A percentile compares a stretch with the other conserved stretches of the same genome.
Evolutionary conservation across 768 basidiomycete species (phyloP).

Genomic region (Ramaria sp.): DNA sequence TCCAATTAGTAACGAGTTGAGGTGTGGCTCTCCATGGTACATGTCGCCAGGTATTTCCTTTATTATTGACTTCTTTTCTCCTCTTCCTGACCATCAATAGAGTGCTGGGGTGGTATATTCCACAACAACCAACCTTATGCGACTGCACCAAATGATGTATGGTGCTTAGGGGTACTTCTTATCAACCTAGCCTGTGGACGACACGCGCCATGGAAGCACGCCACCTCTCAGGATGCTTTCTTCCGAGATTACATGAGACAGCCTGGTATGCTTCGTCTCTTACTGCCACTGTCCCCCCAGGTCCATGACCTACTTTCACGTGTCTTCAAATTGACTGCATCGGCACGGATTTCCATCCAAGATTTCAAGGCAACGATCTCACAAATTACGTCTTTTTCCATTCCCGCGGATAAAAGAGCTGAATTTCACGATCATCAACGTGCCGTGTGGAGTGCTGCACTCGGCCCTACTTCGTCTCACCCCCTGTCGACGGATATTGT

Average conservation of each 20-base stretch:
- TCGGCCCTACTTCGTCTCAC: neutral
- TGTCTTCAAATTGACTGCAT: slow-evolving; percentile 65
- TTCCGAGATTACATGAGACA: slow-evolving; percentile 85
- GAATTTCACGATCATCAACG: neutral
- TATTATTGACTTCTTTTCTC: slow-evolving; percentile 14
- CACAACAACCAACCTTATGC: slow-evolving; percentile 62
- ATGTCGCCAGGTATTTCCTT: slow-evolving; percentile 77
- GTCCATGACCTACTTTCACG: slow-evolving; percentile 65
- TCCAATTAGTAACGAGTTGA: slow-evolving; percentile 73
- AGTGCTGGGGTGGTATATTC: slow-evolving; percentile 76
- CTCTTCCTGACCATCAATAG: slow-evolving; percentile 27
- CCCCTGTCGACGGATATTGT: neutral
- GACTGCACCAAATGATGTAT: slow-evolving; percentile 84
- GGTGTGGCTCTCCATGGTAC: slow-evolving; percentile 96
- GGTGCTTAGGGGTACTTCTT: slow-evolving; percentile 94
- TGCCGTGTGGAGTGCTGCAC: neutral
- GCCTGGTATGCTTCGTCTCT: slow-evolving; percentile 66
- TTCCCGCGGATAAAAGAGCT: neutral
- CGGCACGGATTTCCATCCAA: slow-evolving; percentile 32
- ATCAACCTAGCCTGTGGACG: slow-evolving; percentile 91
- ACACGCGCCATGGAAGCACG: slow-evolving; percentile 87
- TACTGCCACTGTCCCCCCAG: slow-evolving; percentile 69
- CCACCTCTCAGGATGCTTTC: slow-evolving; percentile 70
- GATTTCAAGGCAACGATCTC: slow-evolving; percentile 17
- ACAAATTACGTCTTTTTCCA: neutral